phyloP scores from a whole-genome alignment of 441 rosid species.

The Breynia disticha region DNA sequence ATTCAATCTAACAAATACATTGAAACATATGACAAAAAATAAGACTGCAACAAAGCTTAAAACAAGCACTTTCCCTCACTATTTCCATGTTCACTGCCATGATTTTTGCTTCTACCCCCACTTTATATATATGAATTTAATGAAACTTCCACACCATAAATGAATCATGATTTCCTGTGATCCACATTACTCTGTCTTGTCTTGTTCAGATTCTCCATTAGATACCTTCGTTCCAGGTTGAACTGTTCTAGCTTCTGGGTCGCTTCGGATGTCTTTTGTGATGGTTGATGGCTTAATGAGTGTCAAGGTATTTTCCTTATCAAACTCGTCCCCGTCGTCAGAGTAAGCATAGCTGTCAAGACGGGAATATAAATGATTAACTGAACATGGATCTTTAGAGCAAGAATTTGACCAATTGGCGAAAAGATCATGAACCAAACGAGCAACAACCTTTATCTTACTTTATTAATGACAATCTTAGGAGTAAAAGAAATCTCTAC shows the following conservation, averaged over 20 bases:
- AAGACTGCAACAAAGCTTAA: background rate
- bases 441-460: too few species aligned
- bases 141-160: background rate
- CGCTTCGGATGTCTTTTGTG: conserved; percentile 40
- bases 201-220: conserved; percentile 58
- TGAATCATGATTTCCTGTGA: background rate
- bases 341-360: conserved; percentile 66
- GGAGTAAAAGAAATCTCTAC: too few species aligned
- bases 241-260: conserved; percentile 39
- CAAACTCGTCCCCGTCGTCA: conserved; percentile 63
- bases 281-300: conserved; percentile 65
- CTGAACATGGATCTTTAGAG: too few species aligned
- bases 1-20: conserved; percentile 7
- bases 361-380: conserved; percentile 6
- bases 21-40: background rate
- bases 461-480: too few species aligned
- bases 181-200: conserved; percentile 49
- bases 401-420: too few species aligned
- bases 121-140: too few species aligned
- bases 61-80: background rate
- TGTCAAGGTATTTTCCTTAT: conserved; percentile 65
- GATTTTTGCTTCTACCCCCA: too few species aligned
- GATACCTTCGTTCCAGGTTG: conserved; percentile 26
- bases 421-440: too few species aligned
- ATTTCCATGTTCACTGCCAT: background rate